Base-by-base conservation (phyloP, 208 protist genomes). In the Wallacemonas sp. region DNA sequence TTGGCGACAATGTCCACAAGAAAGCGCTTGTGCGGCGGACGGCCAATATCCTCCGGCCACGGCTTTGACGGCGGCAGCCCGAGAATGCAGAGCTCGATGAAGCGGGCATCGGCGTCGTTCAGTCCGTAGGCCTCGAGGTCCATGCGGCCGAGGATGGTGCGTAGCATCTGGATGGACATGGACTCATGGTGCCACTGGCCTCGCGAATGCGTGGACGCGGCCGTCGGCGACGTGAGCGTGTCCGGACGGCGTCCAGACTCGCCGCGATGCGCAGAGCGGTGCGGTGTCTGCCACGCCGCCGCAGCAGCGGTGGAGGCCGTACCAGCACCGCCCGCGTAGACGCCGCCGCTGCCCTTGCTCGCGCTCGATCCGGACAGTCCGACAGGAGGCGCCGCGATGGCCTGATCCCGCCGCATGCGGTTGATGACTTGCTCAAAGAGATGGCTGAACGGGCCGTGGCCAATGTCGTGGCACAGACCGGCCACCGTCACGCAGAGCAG, bases 361-460 rank as follows among this genome's bases (percentile, higher is more conserved):
- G n/a, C n/a, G n/a, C n/a, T n/a, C n/a, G n/a, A n/a, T n/a, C n/a
- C n/a, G n/a, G n/a, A n/a, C n/a, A n/a, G n/a, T n/a, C n/a, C n/a
- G n/a, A n/a, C n/a, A n/a, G n/a, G n/a, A n/a, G n/a, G n/a, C n/a
- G n/a, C n/a, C n/a, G n/a, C n/a, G n/a, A n/a, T n/a, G n/a, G 23
- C 41, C 26, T 62, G 45, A 1, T 64, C 67, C 1, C 10, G 20
- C 11, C 39, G 25, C 23, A 66, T 61, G 48, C 41, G 44, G 32
- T 66, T 57, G 44, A 20, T 79, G 64, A 95, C 88, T 25, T 95
- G 87, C 57, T 99, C 97, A 73, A 99, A 99, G 2, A 97, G 73
- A 76, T 99, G 98, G 7, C 83, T 95, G 75, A 98, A 99, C 7
- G 97, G 97, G 0, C 98, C 98, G 72, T 99, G 98, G 8, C 98